Base-by-base conservation (phyloP, 1,284 basidiomycete genomes). In the Lentinula novae-zelandiae region DNA sequence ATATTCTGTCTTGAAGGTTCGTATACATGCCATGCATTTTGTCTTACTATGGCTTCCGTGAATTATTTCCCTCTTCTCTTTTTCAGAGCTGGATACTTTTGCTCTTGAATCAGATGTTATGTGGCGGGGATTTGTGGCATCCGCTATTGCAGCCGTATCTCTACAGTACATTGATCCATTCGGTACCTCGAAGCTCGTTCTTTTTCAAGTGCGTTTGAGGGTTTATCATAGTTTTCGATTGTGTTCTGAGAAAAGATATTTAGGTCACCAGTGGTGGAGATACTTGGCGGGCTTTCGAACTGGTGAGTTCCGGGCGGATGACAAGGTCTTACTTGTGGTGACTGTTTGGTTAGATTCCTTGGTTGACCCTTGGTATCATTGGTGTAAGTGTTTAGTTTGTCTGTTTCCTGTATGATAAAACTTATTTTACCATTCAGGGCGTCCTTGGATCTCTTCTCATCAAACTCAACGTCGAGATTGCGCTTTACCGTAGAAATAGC, bases 81-180 rank as follows among this genome's bases (percentile, higher is more conserved):
- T 13, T 50, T 22, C 63, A 84, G 87, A 90, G 69, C 75, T 90
- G 12, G 86, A 89, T 66, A 81, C 85, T 0, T 88, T 89, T 68
- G 81, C 84, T 8, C 84, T 83, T 66, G 86, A 88, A 67, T 81
- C 81, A 15, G 85, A 89, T 58, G 85, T 90, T 34, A 84, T 90
- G 78, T 90, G 87, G 88, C 80, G 85, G 60, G 87, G 85, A 20
- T 90, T 90, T 68, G 88, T 90, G 9, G 87, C 86, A 2, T 89
- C 87, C 27, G 86, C 83, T 48, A 79, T 90, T 60, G 88, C 88
- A 2, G 87, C 88, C 2, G 83, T 89, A 20, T 77, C 86, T 7
- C 69, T 90, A 50, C 87, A 90, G 71, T 90, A 86, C 72, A 78
- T 89, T 48, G 84, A 90, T 68, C 88, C 88, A 1, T 90, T 90